Percentiles rank a stretch among this genome's conserved stretches.
Conservation (phyloP, 129 eudicot genomes). For the Artemisia tridentata region DNA sequence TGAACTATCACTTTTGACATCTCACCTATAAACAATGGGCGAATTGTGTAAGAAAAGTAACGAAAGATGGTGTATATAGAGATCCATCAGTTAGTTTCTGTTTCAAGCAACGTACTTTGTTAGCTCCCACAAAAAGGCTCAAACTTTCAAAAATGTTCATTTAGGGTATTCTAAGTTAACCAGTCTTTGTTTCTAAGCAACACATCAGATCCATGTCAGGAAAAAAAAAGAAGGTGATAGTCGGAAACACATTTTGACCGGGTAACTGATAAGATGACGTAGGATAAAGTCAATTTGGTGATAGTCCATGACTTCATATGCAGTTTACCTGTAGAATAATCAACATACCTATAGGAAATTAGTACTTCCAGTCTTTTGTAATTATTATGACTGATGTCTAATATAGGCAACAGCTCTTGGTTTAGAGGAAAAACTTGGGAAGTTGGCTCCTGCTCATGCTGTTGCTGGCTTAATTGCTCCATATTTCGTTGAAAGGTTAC, state of each 20-base stretch:
- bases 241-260: not conserved
- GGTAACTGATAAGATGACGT: not conserved
- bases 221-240: not conserved
- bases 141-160: not conserved
- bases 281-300: too few relatives aligned
- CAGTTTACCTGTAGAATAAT: not conserved
- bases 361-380: not conserved
- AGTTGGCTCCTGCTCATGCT: slow-evolving; percentile 85
- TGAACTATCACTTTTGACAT: not conserved
- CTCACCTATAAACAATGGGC: not conserved
- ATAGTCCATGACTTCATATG: not conserved
- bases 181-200: not conserved
- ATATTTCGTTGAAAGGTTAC: slow-evolving; percentile 80
- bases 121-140: not conserved
- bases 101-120: not conserved
- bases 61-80: too few relatives aligned
- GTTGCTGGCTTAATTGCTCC: slow-evolving; percentile 83
- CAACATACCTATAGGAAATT: not conserved
- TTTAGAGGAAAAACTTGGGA: slow-evolving; percentile 83
- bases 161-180: not conserved
- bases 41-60: not conserved
- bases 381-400: slow-evolving; percentile 6
- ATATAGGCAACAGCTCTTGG: slow-evolving; percentile 85
- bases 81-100: not conserved
- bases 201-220: not conserved